Evolutionary conservation across 1,139 yeast species (phyloP), one percentile per base, ranked within the genome.

Genomic region (Diutina scorzettiae): DNA sequence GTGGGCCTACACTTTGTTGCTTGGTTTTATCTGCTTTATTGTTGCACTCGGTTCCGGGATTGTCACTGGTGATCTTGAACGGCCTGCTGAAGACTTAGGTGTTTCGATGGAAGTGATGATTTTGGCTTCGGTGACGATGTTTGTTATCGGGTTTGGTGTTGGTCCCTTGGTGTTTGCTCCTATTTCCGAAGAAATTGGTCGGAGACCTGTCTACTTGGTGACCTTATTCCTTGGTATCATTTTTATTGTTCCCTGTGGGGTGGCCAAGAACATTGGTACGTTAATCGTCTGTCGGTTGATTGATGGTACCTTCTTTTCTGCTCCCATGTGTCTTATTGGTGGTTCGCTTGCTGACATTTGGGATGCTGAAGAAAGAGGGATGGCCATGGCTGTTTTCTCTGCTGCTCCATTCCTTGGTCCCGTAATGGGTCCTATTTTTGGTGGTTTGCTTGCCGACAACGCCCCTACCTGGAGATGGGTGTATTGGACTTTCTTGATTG

Each of bases 271-370:
- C 57, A 80, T 82, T 49, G 89, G 75, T 17, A 81, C 89, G 5
- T 60, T 83, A 43, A 55, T 81, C 31, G 78, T 76, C 2, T 73
- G 81, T 57, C 71, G 93, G 51, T 63, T 81, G 41, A 64, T 81
- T 40, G 84, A 76, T 53, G 91, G 93, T 33, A 59, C 78, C 23
- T 76, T 79, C 14, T 81, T 81, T 51, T 73, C 82, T 39, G 89
- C 89, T 6, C 91, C 91, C 42, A 79, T 82, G 82, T 76, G 84
- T 46, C 62, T 81, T 45, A 80, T 81, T 55, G 93, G 93, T 42
- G 93, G 91, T 42, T 76, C 83, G 17, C 64, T 82, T 44, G 83
- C 86, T 8, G 93, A 82, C 58, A 70, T 81, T 58, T 81, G 83
- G 78, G 64, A 60, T 24, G 74, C 71, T 36, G 58, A 69, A 30